These are phyloP conservation scores for Aspergillus indologenus DNA, from an alignment of 495 filamentous ascomycete genomes.

Conservation along the genomic window DNA sequence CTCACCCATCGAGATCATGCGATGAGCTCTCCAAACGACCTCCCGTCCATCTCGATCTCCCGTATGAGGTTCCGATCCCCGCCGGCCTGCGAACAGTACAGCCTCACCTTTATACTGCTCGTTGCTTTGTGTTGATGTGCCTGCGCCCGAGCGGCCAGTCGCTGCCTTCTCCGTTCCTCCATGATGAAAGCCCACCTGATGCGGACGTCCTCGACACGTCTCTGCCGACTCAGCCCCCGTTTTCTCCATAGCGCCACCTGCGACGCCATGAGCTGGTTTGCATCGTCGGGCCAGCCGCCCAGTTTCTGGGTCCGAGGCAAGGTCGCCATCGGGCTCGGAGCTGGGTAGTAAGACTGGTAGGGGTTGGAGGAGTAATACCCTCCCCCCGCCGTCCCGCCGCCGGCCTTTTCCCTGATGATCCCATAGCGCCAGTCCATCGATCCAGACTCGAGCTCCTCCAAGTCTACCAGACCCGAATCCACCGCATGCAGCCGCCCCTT, in stretches of 20 bases:
- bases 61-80: conserved; percentile 4
- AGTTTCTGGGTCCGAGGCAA: neutral
- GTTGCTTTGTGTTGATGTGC: conserved; percentile 12
- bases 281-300: conserved; percentile 23
- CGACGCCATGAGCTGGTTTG: conserved; percentile 20
- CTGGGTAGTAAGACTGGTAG: neutral
- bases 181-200: conserved; percentile 28
- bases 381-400: neutral
- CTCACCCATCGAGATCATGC: neutral
- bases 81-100: conserved; percentile 18
- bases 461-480: neutral
- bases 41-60: conserved; percentile 9
- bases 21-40: neutral
- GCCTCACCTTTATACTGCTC: conserved; percentile 9
- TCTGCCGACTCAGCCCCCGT: conserved; percentile 15
- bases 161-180: conserved; percentile 25
- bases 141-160: conserved; percentile 8
- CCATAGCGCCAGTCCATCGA: neutral
- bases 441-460: neutral
- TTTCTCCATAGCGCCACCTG: conserved; percentile 25
- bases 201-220: conserved; percentile 16
- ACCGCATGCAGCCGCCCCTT: conserved; percentile 20
- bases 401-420: neutral
- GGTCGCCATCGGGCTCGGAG: neutral
- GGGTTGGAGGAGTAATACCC: neutral